Evolutionary conservation across 176 grass and related monocot genomes (phyloP).

Genomic region (Bothriochloa decipiens): DNA sequence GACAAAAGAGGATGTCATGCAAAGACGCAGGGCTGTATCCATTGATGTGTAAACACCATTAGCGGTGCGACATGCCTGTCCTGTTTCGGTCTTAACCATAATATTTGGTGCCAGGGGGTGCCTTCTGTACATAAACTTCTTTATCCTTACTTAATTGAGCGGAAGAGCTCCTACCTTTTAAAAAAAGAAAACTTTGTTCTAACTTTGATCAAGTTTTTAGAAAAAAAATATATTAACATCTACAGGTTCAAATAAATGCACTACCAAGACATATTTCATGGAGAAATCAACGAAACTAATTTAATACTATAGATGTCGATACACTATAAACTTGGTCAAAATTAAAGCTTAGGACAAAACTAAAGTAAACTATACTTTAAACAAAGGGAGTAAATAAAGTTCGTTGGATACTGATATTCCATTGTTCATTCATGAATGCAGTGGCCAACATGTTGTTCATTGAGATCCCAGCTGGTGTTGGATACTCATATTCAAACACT

Average conservation of each 20-base stretch:
- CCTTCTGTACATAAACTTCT: too few species aligned
- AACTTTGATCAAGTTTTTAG: not conserved
- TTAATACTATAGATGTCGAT: not conserved
- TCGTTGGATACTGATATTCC: conserved; percentile 15
- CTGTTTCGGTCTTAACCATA: too few species aligned
- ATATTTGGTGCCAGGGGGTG: too few species aligned
- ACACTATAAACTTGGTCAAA: not conserved
- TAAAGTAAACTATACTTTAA: not conserved
- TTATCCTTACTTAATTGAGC: too few species aligned
- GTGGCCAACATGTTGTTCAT: conserved; percentile 77
- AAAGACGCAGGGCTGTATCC: too few species aligned
- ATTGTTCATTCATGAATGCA: conserved; percentile 40
- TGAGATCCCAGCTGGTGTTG: conserved; percentile 72
- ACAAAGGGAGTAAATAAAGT: not conserved
- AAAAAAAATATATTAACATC: not conserved
- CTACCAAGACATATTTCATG: not conserved
- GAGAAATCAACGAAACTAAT: not conserved
- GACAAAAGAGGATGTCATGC: too few species aligned
- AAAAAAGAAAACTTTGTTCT: not conserved
- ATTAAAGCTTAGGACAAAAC: not conserved
- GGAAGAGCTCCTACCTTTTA: too few species aligned
- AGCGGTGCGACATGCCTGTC: too few species aligned
- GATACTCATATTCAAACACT: conserved; percentile 76
- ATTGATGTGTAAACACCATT: too few species aligned
- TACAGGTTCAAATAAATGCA: not conserved